These are phyloP conservation scores for Thielaviopsis musarum DNA, from an alignment of 2,329 filamentous ascomycete species.

Conservation along the genomic window DNA sequence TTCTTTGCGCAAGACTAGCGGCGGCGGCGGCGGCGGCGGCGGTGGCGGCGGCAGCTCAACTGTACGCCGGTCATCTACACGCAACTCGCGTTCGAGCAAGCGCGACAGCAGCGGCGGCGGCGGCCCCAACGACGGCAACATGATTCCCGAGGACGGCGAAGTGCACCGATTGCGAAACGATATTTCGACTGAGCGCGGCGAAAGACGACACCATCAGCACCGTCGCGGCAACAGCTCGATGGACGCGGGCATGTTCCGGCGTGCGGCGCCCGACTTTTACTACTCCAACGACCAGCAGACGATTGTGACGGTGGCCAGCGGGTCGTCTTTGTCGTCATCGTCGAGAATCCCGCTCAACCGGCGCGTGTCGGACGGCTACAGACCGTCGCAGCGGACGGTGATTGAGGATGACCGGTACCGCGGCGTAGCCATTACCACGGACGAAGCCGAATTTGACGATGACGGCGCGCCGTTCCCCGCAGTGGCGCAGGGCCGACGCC, in stretches of 20 bases:
- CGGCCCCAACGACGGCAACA: slow-evolving; percentile 17
- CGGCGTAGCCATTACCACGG: slow-evolving; percentile 10
- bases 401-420: neutral
- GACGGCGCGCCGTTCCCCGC: slow-evolving; percentile 56
- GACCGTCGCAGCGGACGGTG: neutral
- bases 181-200: neutral
- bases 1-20: slow-evolving; percentile 40
- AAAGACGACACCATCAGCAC: neutral
- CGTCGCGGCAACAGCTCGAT: slow-evolving; percentile 7
- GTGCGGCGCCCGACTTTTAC: slow-evolving; percentile 1
- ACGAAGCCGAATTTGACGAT: slow-evolving; percentile 26
- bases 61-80: slow-evolving; percentile 34
- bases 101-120: slow-evolving; percentile 22
- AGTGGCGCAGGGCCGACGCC: slow-evolving; percentile 42
- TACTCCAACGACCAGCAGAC: neutral
- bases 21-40: too few species aligned
- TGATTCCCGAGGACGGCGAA: slow-evolving; percentile 28
- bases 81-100: slow-evolving; percentile 30
- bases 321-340: neutral
- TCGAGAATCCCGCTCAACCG: slow-evolving; percentile 1
- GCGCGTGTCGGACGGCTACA: slow-evolving; percentile 6
- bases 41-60: slow-evolving; percentile 21
- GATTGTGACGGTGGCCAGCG: neutral
- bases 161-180: slow-evolving; percentile 6
- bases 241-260: slow-evolving; percentile 2